phyloP scores from a whole-genome alignment of 257 asterid species.

The Gynochthodes officinalis region DNA sequence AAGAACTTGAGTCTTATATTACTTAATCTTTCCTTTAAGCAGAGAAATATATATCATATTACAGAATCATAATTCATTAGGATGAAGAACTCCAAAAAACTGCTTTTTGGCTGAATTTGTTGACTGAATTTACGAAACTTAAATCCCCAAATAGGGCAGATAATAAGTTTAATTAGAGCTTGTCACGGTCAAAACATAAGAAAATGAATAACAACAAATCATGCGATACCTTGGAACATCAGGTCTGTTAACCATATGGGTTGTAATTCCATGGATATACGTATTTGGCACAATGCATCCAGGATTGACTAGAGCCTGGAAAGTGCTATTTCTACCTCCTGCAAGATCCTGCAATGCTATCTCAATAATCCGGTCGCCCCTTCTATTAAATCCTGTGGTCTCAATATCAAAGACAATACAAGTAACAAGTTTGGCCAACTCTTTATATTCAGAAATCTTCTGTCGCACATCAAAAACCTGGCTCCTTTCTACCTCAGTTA shows the following conservation, averaged over 20 bases:
- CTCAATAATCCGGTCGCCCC: slow-evolving; percentile 62
- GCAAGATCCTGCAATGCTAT: slow-evolving; percentile 82
- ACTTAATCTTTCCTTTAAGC: background rate
- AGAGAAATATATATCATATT: background rate
- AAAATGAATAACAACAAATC: slow-evolving; percentile 11
- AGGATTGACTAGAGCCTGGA: slow-evolving; percentile 86
- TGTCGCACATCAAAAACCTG: slow-evolving; percentile 34
- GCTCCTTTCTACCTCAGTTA: slow-evolving; percentile 32
- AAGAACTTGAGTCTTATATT: background rate
- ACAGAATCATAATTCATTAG: background rate
- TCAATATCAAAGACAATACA: slow-evolving; percentile 73
- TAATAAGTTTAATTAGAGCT: background rate
- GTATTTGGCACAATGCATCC: slow-evolving; percentile 53
- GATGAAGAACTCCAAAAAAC: background rate
- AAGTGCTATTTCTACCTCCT: slow-evolving; percentile 86
- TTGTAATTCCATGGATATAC: slow-evolving; percentile 60
- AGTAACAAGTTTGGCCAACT: slow-evolving; percentile 58
- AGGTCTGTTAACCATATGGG: slow-evolving; percentile 57
- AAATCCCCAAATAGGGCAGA: background rate
- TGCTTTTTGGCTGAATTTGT: background rate
- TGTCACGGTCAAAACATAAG: background rate
- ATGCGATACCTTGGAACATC: slow-evolving; percentile 68
- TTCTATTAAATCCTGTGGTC: slow-evolving; percentile 77
- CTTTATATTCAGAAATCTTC: slow-evolving; percentile 34
- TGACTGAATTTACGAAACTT: background rate